A percentile compares a stretch with the other conserved stretches of the same genome.
Evolutionary conservation across 2,329 filamentous ascomycete species (phyloP).

Genomic region (Gnomoniopsis sp.): DNA sequence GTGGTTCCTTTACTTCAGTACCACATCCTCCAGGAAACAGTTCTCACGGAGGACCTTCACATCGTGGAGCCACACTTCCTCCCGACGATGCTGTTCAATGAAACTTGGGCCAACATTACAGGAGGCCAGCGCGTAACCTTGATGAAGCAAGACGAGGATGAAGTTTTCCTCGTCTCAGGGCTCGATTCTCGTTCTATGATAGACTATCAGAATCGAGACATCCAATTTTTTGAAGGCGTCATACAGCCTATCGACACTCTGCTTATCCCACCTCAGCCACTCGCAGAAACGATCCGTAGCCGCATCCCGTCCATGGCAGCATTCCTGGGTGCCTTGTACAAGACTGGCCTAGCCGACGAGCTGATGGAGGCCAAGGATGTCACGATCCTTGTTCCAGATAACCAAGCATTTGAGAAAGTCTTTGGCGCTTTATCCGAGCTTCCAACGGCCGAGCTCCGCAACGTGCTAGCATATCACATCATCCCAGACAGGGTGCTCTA

Average conservation of each 20-base stretch:
- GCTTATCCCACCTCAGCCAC: slow-evolving; percentile 41
- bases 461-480: slow-evolving; percentile 55
- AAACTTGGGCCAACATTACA: slow-evolving; percentile 45
- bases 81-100: slow-evolving; percentile 39
- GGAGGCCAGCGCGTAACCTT: slow-evolving; percentile 46
- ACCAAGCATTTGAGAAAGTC: slow-evolving; percentile 47
- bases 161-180: slow-evolving; percentile 37
- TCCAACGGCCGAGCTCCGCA: slow-evolving; percentile 34
- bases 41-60: slow-evolving; percentile 36
- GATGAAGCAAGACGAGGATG: slow-evolving; percentile 38
- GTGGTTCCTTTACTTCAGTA: slow-evolving; percentile 56
- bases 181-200: slow-evolving; percentile 40
- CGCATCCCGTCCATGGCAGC: slow-evolving; percentile 37
- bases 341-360: slow-evolving; percentile 32
- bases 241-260: slow-evolving; percentile 52
- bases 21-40: slow-evolving; percentile 56
- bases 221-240: slow-evolving; percentile 45
- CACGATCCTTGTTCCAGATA: slow-evolving; percentile 54
- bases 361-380: slow-evolving; percentile 42
- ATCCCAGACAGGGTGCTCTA: slow-evolving; percentile 52
- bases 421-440: slow-evolving; percentile 39
- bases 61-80: slow-evolving; percentile 36
- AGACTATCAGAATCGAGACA: slow-evolving; percentile 34
- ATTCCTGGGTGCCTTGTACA: slow-evolving; percentile 38
- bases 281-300: slow-evolving; percentile 31